Conservation (phyloP, 148 eudicot species). For the Vaccinium macrocarpon region DNA sequence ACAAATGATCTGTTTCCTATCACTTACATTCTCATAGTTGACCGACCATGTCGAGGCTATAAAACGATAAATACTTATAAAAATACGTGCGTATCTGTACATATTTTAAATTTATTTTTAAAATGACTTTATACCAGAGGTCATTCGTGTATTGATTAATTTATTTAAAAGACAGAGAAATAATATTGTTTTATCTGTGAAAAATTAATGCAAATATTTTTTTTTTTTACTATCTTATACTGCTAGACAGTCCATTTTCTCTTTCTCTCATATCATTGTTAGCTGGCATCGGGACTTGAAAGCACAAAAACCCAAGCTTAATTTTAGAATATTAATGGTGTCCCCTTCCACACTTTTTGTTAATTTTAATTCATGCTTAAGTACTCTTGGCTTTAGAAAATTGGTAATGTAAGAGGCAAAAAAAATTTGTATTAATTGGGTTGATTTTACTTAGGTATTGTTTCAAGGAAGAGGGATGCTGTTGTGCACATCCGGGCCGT, state of each 20-base stretch:
- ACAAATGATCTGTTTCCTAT: neutral
- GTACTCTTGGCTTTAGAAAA: neutral
- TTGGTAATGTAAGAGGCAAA: neutral
- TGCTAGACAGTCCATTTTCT: slow-evolving; percentile 21
- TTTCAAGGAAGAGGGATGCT: neutral
- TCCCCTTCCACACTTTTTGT: slow-evolving; percentile 4
- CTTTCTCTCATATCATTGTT: slow-evolving; percentile 42
- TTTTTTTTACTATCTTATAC: neutral
- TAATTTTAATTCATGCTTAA: slow-evolving; percentile 15
- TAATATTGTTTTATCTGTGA: neutral
- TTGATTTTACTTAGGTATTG: slow-evolving; percentile 15
- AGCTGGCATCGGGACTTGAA: slow-evolving; percentile 50
- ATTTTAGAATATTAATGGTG: slow-evolving; percentile 27
- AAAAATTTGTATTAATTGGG: slow-evolving; percentile 27
- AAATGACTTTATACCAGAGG: neutral
- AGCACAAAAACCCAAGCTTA: slow-evolving; percentile 34
- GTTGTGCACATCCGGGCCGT: no score
- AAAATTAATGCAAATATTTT: neutral
- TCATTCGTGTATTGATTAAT: neutral
- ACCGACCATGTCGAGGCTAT: slow-evolving; percentile 6
- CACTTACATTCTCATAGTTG: slow-evolving; percentile 5
- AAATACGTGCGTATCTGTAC: neutral
- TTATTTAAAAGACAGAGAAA: neutral
- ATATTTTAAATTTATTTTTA: neutral
- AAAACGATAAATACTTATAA: neutral